Base-by-base conservation (phyloP, 2,329 filamentous ascomycete species). In the Pyricularia sp. region DNA sequence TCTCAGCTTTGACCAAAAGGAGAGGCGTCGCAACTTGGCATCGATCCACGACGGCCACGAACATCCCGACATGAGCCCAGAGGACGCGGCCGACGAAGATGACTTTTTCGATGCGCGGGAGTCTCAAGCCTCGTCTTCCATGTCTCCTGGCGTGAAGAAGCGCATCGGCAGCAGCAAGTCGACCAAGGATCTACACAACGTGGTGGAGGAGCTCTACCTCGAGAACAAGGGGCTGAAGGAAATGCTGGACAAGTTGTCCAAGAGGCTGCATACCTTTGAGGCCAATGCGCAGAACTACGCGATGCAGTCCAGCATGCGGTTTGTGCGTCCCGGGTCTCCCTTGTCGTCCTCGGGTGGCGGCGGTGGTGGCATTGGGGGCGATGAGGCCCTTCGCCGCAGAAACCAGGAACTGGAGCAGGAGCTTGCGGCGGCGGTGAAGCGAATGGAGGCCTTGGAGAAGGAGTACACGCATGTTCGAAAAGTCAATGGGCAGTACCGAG, bases 251-350 rank as follows among this genome's bases (percentile, higher is more conserved):
- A 91, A 91, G 62, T 83, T 97, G 44, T 90, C 89, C 67, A 90
- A 89, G 70, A 86, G 93, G 0, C 83, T 99, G n/a, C 90, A 94
- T 71, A 89, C 92, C 67, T 99, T 96, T 77, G 93, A 99, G 75
- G 88, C 91, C 53, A 93, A 91, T 70, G 91, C 92, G 0, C 94
- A 97, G 76, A 91, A 88, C 68, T 84, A 93, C 76, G 91, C 91
- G 3, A 82, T 97, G 40, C 90, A 93, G 16, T 91, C 97, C 73
- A 96, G 91, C 69, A 87, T 86, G 73, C 79, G 85, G n/a, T 74
- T 88, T 6, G 82, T 85, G 75, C 78, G 82, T 16, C 83, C 84
- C 1, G 78, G 79, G 4, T 86, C 84, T 49, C 84, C 84, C 1
- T 70, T 74, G 67, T 68, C 79, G 55, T 63, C 71, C 55, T 71